Base-by-base conservation (phyloP, 495 filamentous ascomycete genomes). In the Trichoderma asperelloides region DNA sequence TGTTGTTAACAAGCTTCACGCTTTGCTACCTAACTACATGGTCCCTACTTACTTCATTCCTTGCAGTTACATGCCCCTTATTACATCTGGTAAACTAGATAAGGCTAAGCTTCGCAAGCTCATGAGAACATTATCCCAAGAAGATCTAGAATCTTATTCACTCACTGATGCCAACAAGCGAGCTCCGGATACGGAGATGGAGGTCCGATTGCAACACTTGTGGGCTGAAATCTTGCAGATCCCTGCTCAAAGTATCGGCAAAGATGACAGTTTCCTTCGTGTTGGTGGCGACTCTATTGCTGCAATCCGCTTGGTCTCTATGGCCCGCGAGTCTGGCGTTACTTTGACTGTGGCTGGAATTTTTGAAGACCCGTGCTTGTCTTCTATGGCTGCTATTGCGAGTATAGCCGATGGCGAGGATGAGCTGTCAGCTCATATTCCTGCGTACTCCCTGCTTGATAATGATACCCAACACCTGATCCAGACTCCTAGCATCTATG, bases 81-180 rank as follows among this genome's bases (percentile, higher is more conserved):
- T 43, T 91, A 95, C 71, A 89, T 86, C 69, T 82, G 88, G 62
- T 89, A 64, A 64, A n/a, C 7, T 43, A 11, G 62, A 64, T 16
- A 80, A 85, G 6, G 79, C 80, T n/a, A 62, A 78, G 33, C 74
- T 83, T 15, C 78, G 78, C 66, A 76, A 74, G 63, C 72, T 76
- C 70, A 78, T 80, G 28, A 63, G 72, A 0, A 75, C 75, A 2
- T 33, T 79, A 12, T 76, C 79, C 2, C 77, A 72, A 39, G 75
- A 77, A 23, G 77, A 79, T 64, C 74, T 82, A 0, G 71, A 69
- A 1, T 70, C 81, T 1, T 71, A 77, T 8, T 71, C 74, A 21
- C 68, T 74, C 15, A 69, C 75, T 0, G 78, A 75, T 30, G 63
- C 63, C 67, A 21, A 64, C 30, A 64, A 64, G 18, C 37, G 40